phyloP scores from a whole-genome alignment of 768 basidiomycete genomes.

The Podaxis sp. region DNA sequence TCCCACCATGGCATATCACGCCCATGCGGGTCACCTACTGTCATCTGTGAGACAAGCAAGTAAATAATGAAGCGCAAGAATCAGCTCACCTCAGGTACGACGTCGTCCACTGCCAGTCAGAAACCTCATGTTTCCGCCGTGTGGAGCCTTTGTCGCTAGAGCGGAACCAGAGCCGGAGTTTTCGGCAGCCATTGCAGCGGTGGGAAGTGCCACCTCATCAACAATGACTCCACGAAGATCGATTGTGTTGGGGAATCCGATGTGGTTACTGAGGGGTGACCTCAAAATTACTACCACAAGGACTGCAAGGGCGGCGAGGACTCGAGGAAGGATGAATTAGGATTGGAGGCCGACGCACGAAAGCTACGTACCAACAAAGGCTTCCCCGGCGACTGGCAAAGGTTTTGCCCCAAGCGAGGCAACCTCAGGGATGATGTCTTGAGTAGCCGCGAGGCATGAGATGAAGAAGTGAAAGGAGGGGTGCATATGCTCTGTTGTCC shows the following conservation, averaged over 20 bases:
- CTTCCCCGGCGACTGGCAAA: neutral
- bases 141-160: neutral
- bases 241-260: neutral
- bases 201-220: neutral
- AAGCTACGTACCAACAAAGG: neutral
- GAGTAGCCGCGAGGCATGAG: neutral
- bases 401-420: neutral
- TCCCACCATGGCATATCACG: no score
- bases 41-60: neutral
- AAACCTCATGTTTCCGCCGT: neutral
- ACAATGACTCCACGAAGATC: neutral
- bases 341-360: neutral
- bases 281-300: neutral
- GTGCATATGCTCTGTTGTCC: neutral
- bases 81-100: neutral
- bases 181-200: neutral
- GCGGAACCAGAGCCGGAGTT: no score
- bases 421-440: neutral
- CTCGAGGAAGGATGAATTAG: neutral
- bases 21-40: no score
- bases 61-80: neutral
- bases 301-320: neutral
- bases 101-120: neutral
- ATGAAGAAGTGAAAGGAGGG: neutral
- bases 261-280: neutral